These are phyloP conservation scores for Gypsophila paniculata DNA, from an alignment of 179 eudicot genomes.

Conservation along the genomic window DNA sequence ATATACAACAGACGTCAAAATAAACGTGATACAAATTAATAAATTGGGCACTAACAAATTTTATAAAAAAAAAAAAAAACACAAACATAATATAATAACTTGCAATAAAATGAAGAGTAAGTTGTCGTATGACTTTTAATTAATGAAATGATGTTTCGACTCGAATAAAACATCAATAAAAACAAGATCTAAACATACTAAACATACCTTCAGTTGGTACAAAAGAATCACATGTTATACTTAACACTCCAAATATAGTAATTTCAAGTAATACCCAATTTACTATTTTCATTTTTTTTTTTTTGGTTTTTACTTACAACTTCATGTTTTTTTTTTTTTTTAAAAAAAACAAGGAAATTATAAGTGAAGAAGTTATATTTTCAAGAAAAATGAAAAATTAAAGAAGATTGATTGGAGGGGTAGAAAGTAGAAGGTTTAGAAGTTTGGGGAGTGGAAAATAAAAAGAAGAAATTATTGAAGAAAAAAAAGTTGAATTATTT, in stretches of 20 bases:
- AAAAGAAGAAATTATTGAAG: not conserved
- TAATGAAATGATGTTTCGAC: no score
- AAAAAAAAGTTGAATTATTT: not conserved
- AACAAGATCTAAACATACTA: slow-evolving; percentile 35
- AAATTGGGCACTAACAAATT: slow-evolving; percentile 7
- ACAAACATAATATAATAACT: slow-evolving; percentile 4
- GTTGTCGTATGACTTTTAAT: no score
- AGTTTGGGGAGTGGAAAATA: not conserved
- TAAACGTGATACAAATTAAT: no score
- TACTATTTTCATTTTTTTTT: slow-evolving; percentile 37
- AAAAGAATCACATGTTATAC: slow-evolving; percentile 42
- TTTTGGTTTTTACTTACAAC: not conserved
- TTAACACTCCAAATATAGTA: slow-evolving; percentile 39
- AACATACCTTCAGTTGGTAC: slow-evolving; percentile 53
- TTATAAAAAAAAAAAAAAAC: no score
- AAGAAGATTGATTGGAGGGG: no score
- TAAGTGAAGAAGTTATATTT: slow-evolving; percentile 24
- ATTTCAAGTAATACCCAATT: slow-evolving; percentile 39
- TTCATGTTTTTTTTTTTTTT: not conserved
- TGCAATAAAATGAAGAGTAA: no score
- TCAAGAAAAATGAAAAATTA: slow-evolving; percentile 21
- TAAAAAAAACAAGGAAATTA: not conserved
- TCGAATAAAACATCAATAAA: not conserved
- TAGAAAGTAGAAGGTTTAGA: slow-evolving; percentile 14
- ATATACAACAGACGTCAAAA: no score